A percentile compares a stretch with the other conserved stretches of the same genome.
Evolutionary conservation across 2,329 filamentous ascomycete species (phyloP).

Genomic region (Fusarium agapanthi): DNA sequence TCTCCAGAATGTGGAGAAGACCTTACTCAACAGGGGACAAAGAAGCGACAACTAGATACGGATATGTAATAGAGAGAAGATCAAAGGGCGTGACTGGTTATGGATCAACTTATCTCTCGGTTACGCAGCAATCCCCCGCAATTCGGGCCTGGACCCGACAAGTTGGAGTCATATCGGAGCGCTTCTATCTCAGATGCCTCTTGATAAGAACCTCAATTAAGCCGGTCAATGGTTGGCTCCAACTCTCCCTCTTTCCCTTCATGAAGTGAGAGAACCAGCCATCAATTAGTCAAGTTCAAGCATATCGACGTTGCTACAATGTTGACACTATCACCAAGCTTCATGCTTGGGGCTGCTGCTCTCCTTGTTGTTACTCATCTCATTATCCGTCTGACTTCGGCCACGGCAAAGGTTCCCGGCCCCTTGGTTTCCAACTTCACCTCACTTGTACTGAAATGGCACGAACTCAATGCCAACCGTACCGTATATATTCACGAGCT

Average conservation of each 20-base stretch:
- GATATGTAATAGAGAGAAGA: conserved; percentile 11
- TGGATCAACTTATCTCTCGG: conserved; percentile 3
- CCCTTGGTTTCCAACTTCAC: conserved; percentile 59
- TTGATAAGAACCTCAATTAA: conserved; percentile 32
- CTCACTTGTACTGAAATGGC: conserved; percentile 60
- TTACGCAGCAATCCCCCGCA: conserved; percentile 3
- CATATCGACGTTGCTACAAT: conserved; percentile 18
- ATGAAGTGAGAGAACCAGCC: not conserved
- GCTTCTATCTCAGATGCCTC: conserved; percentile 6
- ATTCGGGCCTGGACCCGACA: conserved; percentile 16
- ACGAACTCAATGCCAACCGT: conserved; percentile 63
- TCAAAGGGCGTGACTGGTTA: conserved; percentile 5
- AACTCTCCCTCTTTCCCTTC: not conserved
- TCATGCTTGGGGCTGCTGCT: conserved; percentile 33
- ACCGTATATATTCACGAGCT: conserved; percentile 65
- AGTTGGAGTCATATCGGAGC: conserved; percentile 19
- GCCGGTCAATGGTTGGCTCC: not conserved
- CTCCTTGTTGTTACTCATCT: conserved; percentile 42
- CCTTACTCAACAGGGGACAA: conserved; percentile 9
- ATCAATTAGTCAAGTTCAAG: not conserved
- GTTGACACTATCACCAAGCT: conserved; percentile 43
- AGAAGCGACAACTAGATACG: conserved; percentile 7
- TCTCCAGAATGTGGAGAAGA: conserved; percentile 22
- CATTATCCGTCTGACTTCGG: conserved; percentile 44
- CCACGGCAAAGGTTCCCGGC: conserved; percentile 56